A percentile compares a stretch with the other conserved stretches of the same genome.
These are phyloP conservation scores for Gossypium schwendimanii DNA, from an alignment of 441 rosid species.

Conservation along the genomic window DNA sequence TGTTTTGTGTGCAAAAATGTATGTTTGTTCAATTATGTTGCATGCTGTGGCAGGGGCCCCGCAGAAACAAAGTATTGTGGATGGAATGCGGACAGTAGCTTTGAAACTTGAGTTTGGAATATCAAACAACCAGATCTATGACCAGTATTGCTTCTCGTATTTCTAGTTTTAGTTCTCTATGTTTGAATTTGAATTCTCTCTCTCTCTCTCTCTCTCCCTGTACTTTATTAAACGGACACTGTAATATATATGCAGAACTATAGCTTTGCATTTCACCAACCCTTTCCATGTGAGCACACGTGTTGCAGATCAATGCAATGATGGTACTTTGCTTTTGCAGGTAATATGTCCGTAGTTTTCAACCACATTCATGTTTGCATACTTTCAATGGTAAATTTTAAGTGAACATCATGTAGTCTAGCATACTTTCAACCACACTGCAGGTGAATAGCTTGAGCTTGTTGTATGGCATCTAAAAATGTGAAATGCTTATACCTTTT, in stretches of 20 bases:
- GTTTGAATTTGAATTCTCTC: background rate
- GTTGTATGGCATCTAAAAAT: background rate
- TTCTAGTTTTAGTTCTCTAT: background rate
- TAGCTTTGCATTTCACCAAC: slow-evolving; percentile 93
- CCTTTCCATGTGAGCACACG: slow-evolving; percentile 88
- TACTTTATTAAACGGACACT: background rate
- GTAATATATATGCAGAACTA: slow-evolving; percentile 49
- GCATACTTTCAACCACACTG: background rate
- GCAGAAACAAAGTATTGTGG: slow-evolving; percentile 70
- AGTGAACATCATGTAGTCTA: background rate
- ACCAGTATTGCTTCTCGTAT: slow-evolving; percentile 41
- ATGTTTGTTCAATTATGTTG: slow-evolving; percentile 6
- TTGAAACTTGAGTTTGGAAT: slow-evolving; percentile 90
- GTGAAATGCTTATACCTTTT: background rate
- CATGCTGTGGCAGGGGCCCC: slow-evolving; percentile 45
- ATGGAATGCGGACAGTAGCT: slow-evolving; percentile 98
- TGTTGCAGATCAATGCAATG: slow-evolving; percentile 76
- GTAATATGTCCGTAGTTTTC: slow-evolving; percentile 31
- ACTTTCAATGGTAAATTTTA: background rate
- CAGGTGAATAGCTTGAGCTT: background rate
- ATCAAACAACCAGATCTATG: slow-evolving; percentile 86
- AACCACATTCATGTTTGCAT: slow-evolving; percentile 4
- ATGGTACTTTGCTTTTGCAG: slow-evolving; percentile 82
- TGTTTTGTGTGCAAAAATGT: slow-evolving; percentile 8
- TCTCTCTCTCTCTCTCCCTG: background rate